Evolutionary conservation across 129 eudicot genomes (phyloP), one percentile per base, ranked within the genome.

Genomic region (Centella asiatica): DNA sequence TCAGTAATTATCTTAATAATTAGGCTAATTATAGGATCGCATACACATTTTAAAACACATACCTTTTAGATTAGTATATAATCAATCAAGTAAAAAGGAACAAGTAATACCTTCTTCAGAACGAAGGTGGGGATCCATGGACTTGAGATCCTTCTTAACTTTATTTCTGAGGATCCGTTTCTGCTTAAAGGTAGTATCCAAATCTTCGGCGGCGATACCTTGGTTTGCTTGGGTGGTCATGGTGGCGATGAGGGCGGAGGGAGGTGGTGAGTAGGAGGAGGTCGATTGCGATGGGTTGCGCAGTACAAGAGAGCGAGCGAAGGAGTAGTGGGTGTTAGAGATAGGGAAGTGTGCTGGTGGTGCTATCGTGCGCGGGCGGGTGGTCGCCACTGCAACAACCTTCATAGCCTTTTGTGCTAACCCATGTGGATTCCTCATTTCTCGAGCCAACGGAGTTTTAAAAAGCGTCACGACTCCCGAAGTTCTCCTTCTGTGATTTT

Each of bases 41-140:
- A n/a, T n/a, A n/a, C n/a, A n/a, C n/a, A n/a, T n/a, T n/a, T n/a
- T n/a, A n/a, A n/a, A n/a, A n/a, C n/a, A n/a, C n/a, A n/a, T n/a
- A n/a, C n/a, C n/a, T n/a, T n/a, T n/a, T n/a, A n/a, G n/a, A n/a
- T n/a, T n/a, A n/a, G n/a, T n/a, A n/a, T n/a, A n/a, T n/a, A n/a
- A n/a, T 48, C 31, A 19, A 26, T 10, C 28, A 27, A 24, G 4
- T 12, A 18, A 14, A 12, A 14, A 31, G 1, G 36, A 3, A 33
- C 13, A 8, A 26, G 47, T 3, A 26, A 56, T 65, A 76, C 99
- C 99, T 85, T 93, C 75, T 25, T 77, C 85, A 62, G 95, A 76
- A 72, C 99, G 65, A 57, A 74, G 79, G 17, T 65, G 15, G 44
- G 96, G 88, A 59, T 93, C 96, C 96, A 93, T 93, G 60, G 80